Base-by-base conservation (phyloP, 2,329 filamentous ascomycete genomes). In the Sarocladium kiliense region DNA sequence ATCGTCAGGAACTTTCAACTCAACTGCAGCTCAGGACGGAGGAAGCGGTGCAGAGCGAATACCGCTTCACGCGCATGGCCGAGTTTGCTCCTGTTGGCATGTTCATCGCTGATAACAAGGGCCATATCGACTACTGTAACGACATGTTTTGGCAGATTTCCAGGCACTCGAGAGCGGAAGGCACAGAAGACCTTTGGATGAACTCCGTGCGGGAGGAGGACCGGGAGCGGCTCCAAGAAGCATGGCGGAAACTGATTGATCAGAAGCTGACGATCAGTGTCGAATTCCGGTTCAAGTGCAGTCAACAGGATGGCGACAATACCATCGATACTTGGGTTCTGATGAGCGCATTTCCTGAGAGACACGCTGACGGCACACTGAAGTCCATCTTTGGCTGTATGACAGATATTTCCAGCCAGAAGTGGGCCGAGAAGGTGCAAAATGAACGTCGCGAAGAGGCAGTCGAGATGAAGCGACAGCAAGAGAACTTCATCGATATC, bases 361-460 rank as follows among this genome's bases (percentile, higher is more conserved):
- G 81, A 63, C 78, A 86, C 58, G 71, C 76, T 1, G 73, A 81
- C 26, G 87, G 86, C 3, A 73, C 75, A 26, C 76, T 91, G 53
- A 89, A 89, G 71, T 84, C 85, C 58, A 86, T 91, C 2, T 91
- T 92, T 62, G 88, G 88, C 54, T 88, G 85, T 64, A 86, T 95
- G 53, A 93, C 89, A 0, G 89, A 95, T 64, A 95, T 96, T 60
- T 91, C 87, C 18, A 82, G 88, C 54, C 89, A 94, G 66, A 96
- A 95, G 67, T 87, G 86, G 77, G 89, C 90, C 1, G 90, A 95
- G 68, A 85, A 86, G 47, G 84, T 91, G 32, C 89, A 95, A 68
- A 89, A 82, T 62, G 80, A 85, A 44, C 84, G 89, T 56, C 87
- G 89, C 64, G 83, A 92, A 63, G 89, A 94, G 66, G 91, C 89